Percentiles rank a stretch among this genome's conserved stretches.
Conservation (phyloP, 2,329 filamentous ascomycete species). For the Plenodomus biglobosus region DNA sequence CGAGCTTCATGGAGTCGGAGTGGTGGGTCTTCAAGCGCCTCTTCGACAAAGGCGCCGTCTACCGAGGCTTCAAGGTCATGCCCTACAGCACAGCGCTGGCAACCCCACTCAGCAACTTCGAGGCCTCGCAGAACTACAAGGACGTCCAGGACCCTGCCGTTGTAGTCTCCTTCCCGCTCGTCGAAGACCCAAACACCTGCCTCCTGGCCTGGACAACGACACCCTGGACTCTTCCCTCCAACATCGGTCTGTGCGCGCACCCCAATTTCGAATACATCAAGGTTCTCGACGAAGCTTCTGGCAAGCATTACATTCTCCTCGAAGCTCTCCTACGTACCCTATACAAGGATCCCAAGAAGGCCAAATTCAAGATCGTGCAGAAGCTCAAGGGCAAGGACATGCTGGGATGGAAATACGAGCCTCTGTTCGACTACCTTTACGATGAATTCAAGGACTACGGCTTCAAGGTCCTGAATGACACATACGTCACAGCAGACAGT, state of each 20-base stretch:
- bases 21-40: constrained; percentile 98
- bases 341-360: constrained; percentile 95
- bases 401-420: constrained; percentile 85
- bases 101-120: constrained; percentile 89
- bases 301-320: constrained; percentile 81
- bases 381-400: constrained; percentile 82
- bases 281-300: constrained; percentile 77
- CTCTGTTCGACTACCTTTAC: constrained; percentile 86
- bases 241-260: constrained; percentile 74
- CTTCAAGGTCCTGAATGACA: constrained; percentile 80
- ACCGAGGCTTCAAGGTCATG: constrained; percentile 90
- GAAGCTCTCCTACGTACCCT: constrained; percentile 79
- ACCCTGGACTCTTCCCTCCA: constrained; percentile 81
- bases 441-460: constrained; percentile 83
- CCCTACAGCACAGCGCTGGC: constrained; percentile 90
- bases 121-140: constrained; percentile 93
- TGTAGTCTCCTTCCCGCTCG: constrained; percentile 81
- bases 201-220: constrained; percentile 90
- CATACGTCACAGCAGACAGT: constrained; percentile 84
- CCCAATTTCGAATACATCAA: constrained; percentile 87
- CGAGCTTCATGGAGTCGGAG: constrained; percentile 90
- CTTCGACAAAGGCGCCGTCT: constrained; percentile 86
- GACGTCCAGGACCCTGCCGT: constrained; percentile 89
- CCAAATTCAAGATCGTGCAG: constrained; percentile 80
- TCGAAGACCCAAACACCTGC: constrained; percentile 72